phyloP scores from a whole-genome alignment of 805 yeast genomes.

The Pichia ethanolica region DNA sequence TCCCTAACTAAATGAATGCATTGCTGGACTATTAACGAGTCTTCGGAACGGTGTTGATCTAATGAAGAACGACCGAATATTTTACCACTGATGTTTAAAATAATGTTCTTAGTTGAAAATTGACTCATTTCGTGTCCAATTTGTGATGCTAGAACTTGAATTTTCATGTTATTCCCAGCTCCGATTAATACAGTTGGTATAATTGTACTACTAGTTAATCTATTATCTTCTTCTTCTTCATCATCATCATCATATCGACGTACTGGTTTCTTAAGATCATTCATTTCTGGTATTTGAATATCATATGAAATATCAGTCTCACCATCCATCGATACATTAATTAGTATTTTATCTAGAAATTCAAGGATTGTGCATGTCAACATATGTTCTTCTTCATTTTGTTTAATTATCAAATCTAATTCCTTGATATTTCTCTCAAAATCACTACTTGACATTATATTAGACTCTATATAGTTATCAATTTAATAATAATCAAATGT shows the following conservation, averaged over 20 bases:
- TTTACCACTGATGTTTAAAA: conserved; percentile 39
- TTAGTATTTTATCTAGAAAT: conserved; percentile 33
- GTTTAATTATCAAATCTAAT: conserved; percentile 4
- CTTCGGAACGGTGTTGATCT: conserved; percentile 2
- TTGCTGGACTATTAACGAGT: conserved; percentile 5
- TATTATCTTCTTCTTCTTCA: conserved; percentile 14
- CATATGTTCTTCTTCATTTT: conserved; percentile 8
- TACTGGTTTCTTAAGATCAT: conserved; percentile 13
- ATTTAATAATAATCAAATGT: too few relatives aligned
- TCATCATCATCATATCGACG: conserved; percentile 10
- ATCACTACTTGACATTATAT: not conserved
- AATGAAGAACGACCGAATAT: conserved; percentile 29
- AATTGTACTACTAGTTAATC: conserved; percentile 24
- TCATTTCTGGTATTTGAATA: conserved; percentile 25
- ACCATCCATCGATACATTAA: conserved; percentile 37
- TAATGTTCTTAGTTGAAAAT: conserved; percentile 31
- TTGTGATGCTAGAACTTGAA: conserved; percentile 40
- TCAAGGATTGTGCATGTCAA: conserved; percentile 22
- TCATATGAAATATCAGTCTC: conserved; percentile 43
- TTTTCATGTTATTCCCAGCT: conserved; percentile 37
- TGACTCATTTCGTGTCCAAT: conserved; percentile 36
- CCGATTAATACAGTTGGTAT: conserved; percentile 35
- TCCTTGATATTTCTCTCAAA: conserved; percentile 11
- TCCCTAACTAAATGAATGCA: not conserved
- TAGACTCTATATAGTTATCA: too few relatives aligned